A percentile compares a stretch with the other conserved stretches of the same genome.
These are phyloP conservation scores for Cladosporium sp. DNA, from an alignment of 2,329 filamentous ascomycete genomes.

Conservation along the genomic window DNA sequence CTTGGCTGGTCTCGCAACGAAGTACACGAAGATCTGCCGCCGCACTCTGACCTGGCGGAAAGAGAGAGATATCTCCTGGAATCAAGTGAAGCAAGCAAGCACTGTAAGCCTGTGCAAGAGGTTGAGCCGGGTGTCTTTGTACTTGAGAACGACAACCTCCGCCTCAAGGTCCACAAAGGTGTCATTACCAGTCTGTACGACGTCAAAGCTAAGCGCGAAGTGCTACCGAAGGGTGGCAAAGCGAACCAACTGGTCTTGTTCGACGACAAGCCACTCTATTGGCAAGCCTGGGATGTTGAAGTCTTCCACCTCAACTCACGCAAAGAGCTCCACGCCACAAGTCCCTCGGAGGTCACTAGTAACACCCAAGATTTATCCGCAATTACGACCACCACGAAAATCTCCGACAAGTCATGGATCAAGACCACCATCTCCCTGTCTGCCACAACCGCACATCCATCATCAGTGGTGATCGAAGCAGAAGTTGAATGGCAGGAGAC, in stretches of 20 bases:
- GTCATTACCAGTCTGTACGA: constrained; percentile 83
- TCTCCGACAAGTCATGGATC: constrained; percentile 81
- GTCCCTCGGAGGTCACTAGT: constrained; percentile 67
- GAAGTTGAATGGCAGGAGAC: constrained; percentile 97
- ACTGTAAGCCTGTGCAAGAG: constrained; percentile 39
- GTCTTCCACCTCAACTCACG: constrained; percentile 89
- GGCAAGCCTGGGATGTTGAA: constrained; percentile 98
- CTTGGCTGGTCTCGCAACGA: constrained; percentile 69
- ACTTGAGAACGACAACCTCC: constrained; percentile 71
- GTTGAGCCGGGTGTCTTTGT: constrained; percentile 55
- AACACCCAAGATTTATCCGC: constrained; percentile 70
- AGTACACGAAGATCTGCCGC: not conserved
- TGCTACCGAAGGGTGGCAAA: constrained; percentile 67
- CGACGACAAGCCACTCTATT: constrained; percentile 95
- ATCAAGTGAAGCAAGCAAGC: not conserved
- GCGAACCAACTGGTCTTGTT: constrained; percentile 92
- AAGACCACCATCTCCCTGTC: constrained; percentile 79
- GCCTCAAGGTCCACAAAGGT: constrained; percentile 67
- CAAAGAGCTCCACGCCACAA: constrained; percentile 61
- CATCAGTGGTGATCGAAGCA: constrained; percentile 70
- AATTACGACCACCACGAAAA: constrained; percentile 76
- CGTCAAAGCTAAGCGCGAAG: constrained; percentile 64
- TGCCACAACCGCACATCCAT: constrained; percentile 55
- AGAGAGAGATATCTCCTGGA: too few relatives aligned
- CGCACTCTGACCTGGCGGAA: too few relatives aligned